Evolutionary conservation across 163 green algal species (phyloP), one percentile per base, ranked within the genome.

Genomic region (Scenedesmus sp.): DNA sequence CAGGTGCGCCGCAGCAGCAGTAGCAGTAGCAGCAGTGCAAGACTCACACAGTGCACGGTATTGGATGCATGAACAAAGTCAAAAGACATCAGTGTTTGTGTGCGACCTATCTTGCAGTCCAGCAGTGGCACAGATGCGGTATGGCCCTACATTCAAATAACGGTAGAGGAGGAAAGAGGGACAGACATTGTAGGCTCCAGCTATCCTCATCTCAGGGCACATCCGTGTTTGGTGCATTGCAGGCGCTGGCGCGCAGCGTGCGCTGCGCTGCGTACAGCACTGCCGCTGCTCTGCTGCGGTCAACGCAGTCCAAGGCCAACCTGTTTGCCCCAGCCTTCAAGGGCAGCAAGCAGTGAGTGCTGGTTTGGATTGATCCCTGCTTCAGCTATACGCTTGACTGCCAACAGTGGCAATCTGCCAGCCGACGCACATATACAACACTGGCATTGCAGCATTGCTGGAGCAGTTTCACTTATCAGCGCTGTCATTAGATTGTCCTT

Each of bases 281-380:
- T 60, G 81, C 79, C 1, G 88, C 60, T 5, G 56, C 57, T 1
- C 88, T 92, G 60, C 88, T 92, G 77, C 46, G 88, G 54, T 59
- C 77, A 10, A 92, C 88, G 57, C 88, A 92, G 46, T 79, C 77
- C 23, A 62, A 88, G 60, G 59, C 62, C 57, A 88, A 86, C 9
- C 57, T 92, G 34, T 92, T 56, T 83, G 81, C 88, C 4, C 15
- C 88, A 26, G 74, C 76, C 9, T 92, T 92, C 88, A 87, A 88
- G 46, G 88, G 88, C 70, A 64, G 70, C 57, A 91, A 91, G 77
- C 34, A 52, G 87, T 91, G 34, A 91, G 73, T 57, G 62, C n/a
- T 9, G 7, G 10, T n/a, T 79, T 79, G 12, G 59, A 64, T 64
- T 64, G 59, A 64, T 10, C 7, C 59, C 59, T 15, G 8, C 59